phyloP scores from a whole-genome alignment of 1,284 basidiomycete genomes.

The Leccinum proximum region DNA sequence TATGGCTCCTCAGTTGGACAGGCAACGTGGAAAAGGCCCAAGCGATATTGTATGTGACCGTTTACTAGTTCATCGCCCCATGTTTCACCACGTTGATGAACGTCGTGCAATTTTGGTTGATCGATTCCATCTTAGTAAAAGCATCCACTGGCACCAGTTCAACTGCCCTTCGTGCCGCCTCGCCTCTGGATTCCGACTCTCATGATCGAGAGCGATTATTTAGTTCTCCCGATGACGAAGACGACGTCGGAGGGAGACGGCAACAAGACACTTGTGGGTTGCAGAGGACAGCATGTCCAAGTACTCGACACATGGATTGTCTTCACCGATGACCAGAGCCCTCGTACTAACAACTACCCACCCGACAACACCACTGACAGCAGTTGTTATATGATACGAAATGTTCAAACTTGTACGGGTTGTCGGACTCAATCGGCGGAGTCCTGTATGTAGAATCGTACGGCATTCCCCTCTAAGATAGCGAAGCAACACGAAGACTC shows the following conservation, averaged over 20 bases:
- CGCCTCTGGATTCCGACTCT: conserved; percentile 34
- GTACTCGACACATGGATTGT: conserved; percentile 26
- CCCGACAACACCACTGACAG: conserved; percentile 38
- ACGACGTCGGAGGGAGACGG: conserved; percentile 31
- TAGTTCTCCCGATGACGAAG: conserved; percentile 35
- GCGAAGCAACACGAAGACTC: no score
- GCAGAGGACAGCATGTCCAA: conserved; percentile 32
- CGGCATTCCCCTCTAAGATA: no score
- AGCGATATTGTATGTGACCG: conserved; percentile 71
- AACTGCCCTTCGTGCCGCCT: conserved; percentile 38
- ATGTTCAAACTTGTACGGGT: no score
- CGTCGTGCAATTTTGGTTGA: conserved; percentile 85
- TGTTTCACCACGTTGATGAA: conserved; percentile 79
- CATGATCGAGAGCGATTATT: conserved; percentile 61
- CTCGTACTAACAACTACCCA: conserved; percentile 47
- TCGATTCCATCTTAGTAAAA: conserved; percentile 80
- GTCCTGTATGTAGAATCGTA: no score
- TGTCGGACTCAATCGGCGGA: no score
- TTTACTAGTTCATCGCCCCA: conserved; percentile 5
- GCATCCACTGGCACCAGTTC: conserved; percentile 40
- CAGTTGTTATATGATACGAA: no score
- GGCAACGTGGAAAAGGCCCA: conserved; percentile 61
- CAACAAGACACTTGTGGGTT: conserved; percentile 22
- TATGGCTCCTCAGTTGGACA: conserved; percentile 91
- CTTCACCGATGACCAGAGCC: conserved; percentile 28